Percentiles rank a stretch among this genome's conserved stretches.
Evolutionary conservation across 306 rosid species (phyloP).

Genomic region (Begonia fuchsioides): DNA sequence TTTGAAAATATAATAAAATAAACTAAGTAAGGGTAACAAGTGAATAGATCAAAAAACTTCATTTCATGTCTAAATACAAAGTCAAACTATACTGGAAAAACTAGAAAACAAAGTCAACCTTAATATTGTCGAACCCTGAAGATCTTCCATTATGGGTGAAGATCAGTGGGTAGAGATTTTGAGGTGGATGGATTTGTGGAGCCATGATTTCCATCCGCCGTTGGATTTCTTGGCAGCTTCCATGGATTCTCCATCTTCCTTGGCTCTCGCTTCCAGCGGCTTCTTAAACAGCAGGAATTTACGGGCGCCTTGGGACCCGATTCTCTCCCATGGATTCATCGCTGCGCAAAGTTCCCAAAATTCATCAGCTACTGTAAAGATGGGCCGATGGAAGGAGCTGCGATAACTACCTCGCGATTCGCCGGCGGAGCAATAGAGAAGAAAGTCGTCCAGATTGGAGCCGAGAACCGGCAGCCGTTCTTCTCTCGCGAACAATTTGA

Average conservation of each 20-base stretch:
- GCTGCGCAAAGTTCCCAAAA: slow-evolving; percentile 17
- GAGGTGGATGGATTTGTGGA: slow-evolving; percentile 4
- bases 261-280: slow-evolving; percentile 5
- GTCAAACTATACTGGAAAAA: too few relatives aligned
- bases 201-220: slow-evolving; percentile 38
- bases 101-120: too few relatives aligned
- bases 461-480: slow-evolving; percentile 27
- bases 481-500: slow-evolving; percentile 18
- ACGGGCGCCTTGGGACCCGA: slow-evolving; percentile 35
- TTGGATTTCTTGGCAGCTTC: slow-evolving; percentile 10
- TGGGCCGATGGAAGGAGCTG: too few relatives aligned
- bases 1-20: too few relatives aligned
- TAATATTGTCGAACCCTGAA: too few relatives aligned
- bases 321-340: slow-evolving; percentile 35
- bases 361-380: neutral
- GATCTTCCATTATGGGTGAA: too few relatives aligned
- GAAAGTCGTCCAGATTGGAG: slow-evolving; percentile 11
- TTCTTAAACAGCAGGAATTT: slow-evolving; percentile 46
- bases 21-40: too few relatives aligned
- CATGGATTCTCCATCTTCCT: neutral
- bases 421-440: slow-evolving; percentile 16
- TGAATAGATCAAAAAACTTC: too few relatives aligned
- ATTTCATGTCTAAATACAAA: too few relatives aligned
- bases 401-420: slow-evolving; percentile 24
- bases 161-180: too few relatives aligned